Evolutionary conservation across 2,329 filamentous ascomycete species (phyloP), one percentile per base, ranked within the genome.

Genomic region (Alternaria panax): DNA sequence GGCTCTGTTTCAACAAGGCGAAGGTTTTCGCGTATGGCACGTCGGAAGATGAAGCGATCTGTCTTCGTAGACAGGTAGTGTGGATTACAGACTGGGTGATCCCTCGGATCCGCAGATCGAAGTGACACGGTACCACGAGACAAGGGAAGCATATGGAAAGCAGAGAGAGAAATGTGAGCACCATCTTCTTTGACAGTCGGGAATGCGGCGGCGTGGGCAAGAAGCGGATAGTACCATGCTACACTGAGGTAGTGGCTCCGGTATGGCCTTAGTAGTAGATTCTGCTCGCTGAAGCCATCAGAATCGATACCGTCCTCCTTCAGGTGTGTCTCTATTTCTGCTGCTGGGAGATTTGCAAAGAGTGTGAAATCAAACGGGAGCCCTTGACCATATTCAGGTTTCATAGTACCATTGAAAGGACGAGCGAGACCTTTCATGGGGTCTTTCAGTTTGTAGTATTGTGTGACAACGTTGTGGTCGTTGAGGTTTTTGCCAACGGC

Each of bases 401-500:
- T 57, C 30, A 45, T 34, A 1, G 51, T 63, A 5, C 59, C 64
- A 2, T 41, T 32, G 43, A 69, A 70, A 3, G 67, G 64, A 38
- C 58, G 54, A 16, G 53, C 54, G 12, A 16, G 76, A 70, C 60
- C 64, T 28, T 55, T 57, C 5, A 54, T 57, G 2, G 65, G 51
- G 45, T 68, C 46, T 24, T 62, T 63, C 24, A 71, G 51, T 47
- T 67, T 67, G 54, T 50, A 67, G 54, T 57, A 67, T 47, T 56
- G 61, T 6, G 43, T 51, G 1, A 69, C 41, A 16, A 57, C 54
- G 2, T 36, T 38, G 54, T 72, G 68, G 50, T 72, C 68, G 48
- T 53, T 57, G 7, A 71, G 54, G 22, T 70, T 70, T 48, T 71
- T 62, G n/a, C 74, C 73, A 11, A 76, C 71, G 2, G 53, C 61